Conservation (phyloP, 1,284 basidiomycete genomes). For the Fistulinella cinereoalba region DNA sequence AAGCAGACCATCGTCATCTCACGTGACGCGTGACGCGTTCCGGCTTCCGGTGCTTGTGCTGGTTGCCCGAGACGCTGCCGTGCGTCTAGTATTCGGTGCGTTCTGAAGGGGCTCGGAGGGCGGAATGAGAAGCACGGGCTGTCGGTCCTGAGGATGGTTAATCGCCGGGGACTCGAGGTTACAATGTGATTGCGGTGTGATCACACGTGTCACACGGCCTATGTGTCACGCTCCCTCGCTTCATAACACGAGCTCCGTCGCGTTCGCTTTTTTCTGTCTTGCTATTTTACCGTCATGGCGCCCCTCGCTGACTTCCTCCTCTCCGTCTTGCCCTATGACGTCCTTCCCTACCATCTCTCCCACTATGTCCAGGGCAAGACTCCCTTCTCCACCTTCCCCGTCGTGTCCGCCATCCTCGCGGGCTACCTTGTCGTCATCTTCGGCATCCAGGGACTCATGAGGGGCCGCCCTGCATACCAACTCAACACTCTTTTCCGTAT, state of each 20-base stretch:
- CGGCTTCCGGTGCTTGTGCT: no score
- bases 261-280: slow-evolving; percentile 10
- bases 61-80: no score
- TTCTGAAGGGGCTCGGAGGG: no score
- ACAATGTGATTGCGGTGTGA: no score
- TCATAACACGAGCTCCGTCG: no score
- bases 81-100: no score
- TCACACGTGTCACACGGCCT: no score
- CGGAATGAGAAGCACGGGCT: no score
- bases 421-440: slow-evolving; percentile 91
- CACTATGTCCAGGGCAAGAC: slow-evolving; percentile 73
- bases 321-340: slow-evolving; percentile 47
- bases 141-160: no score
- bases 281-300: slow-evolving; percentile 48
- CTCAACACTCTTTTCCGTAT: slow-evolving; percentile 87
- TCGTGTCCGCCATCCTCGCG: slow-evolving; percentile 68
- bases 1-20: slow-evolving; percentile 27
- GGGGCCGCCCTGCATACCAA: slow-evolving; percentile 68
- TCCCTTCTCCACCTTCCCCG: slow-evolving; percentile 76
- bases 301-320: slow-evolving; percentile 71
- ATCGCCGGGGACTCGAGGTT: no score
- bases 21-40: slow-evolving; percentile 23
- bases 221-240: slow-evolving; percentile 19
- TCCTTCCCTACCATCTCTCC: slow-evolving; percentile 60
- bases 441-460: slow-evolving; percentile 84